Evolutionary conservation across 169 alveolate species (phyloP).

Genomic region (Plasmodium ovale): DNA sequence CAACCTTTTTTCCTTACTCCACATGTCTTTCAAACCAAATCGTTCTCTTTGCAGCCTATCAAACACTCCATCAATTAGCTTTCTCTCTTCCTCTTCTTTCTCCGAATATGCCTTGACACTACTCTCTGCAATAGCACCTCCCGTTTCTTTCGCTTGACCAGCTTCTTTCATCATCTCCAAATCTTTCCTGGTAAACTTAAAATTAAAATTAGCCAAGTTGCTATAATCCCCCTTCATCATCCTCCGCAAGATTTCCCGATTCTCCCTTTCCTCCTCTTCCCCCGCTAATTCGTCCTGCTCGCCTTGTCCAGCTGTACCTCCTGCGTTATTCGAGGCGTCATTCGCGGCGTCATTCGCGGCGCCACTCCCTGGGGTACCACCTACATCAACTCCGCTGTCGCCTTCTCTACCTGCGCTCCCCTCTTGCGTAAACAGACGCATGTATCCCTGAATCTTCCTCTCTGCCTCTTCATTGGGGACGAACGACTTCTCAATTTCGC

Average conservation of each 20-base stretch:
- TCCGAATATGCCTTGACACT: too few species aligned
- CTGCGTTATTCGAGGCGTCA: not conserved
- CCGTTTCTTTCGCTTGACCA: not conserved
- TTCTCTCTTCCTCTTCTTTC: constrained; percentile 16
- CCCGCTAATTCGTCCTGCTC: not conserved
- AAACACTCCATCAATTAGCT: constrained; percentile 25
- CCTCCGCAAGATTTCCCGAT: constrained; percentile 5
- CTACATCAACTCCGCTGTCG: not conserved
- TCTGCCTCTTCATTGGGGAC: constrained; percentile 9
- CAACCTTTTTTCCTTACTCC: constrained; percentile 6
- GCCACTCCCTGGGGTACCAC: not conserved
- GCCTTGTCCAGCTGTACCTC: not conserved
- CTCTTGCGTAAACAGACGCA: constrained; percentile 48
- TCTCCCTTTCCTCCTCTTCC: constrained; percentile 35
- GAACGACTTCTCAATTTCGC: constrained; percentile 39
- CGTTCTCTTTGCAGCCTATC: not conserved
- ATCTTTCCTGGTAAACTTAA: constrained; percentile 44
- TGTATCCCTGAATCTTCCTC: constrained; percentile 62
- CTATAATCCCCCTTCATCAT: constrained; percentile 52
- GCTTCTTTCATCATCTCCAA: constrained; percentile 25
- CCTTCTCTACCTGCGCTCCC: constrained; percentile 19
- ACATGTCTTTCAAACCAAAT: not conserved
- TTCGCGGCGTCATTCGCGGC: not conserved
- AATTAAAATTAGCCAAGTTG: constrained; percentile 28
- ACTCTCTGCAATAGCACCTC: too few species aligned